phyloP scores from a whole-genome alignment of 352 stramenopile genomes.

The Phytophthora hybrid region DNA sequence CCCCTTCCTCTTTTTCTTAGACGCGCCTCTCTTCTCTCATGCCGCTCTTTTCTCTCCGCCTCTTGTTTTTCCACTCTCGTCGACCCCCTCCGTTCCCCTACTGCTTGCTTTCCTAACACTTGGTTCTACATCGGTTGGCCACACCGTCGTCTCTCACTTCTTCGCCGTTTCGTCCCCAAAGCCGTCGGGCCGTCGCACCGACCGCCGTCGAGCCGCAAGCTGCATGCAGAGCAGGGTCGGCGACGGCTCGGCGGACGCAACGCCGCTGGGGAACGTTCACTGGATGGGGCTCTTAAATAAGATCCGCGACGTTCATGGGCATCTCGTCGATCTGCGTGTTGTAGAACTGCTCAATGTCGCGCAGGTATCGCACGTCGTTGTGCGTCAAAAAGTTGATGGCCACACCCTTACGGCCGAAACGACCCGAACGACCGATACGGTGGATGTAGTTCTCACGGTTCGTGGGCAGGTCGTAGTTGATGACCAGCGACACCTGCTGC shows the following conservation, averaged over 20 bases:
- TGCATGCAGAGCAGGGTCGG: slow-evolving; percentile 1
- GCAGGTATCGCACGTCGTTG: slow-evolving; percentile 98
- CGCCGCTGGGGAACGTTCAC: slow-evolving; percentile 35
- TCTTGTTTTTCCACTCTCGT: slow-evolving; percentile 26
- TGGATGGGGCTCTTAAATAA: slow-evolving; percentile 93
- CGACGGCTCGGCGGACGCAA: slow-evolving; percentile 17
- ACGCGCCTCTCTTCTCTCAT: slow-evolving; percentile 20
- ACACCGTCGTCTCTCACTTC: slow-evolving; percentile 44
- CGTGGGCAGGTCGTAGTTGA: slow-evolving; percentile 99
- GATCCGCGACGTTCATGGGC: slow-evolving; percentile 99
- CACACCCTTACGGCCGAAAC: slow-evolving; percentile 99
- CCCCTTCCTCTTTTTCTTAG: slow-evolving; percentile 42
- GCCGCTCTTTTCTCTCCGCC: slow-evolving; percentile 26
- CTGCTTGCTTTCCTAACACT: slow-evolving; percentile 40
- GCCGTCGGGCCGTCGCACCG: slow-evolving; percentile 1
- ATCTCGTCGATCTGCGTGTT: slow-evolving; percentile 99
- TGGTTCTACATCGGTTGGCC: slow-evolving; percentile 47
- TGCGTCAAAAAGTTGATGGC: slow-evolving; percentile 99
- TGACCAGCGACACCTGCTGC: slow-evolving; percentile 98
- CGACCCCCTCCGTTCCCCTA: slow-evolving; percentile 43
- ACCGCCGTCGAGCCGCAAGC: slow-evolving; percentile 12
- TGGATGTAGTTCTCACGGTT: slow-evolving; percentile 99
- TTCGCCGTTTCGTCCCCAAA: slow-evolving; percentile 34
- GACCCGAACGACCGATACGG: slow-evolving; percentile 99
- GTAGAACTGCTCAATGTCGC: slow-evolving; percentile 99